Base-by-base conservation (phyloP, 495 filamentous ascomycete species). In the Penicillium egyptiacum region DNA sequence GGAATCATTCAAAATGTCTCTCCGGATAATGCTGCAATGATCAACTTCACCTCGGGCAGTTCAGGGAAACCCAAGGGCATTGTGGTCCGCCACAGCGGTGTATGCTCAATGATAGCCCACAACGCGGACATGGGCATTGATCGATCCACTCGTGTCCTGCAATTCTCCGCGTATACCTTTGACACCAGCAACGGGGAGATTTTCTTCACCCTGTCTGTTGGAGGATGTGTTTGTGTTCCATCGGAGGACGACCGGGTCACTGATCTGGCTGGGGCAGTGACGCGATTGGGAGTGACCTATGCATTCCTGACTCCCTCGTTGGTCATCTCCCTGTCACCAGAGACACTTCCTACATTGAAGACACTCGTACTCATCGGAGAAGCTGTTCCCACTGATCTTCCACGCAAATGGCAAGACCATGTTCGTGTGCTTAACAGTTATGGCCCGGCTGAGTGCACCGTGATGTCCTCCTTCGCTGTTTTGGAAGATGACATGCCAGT, bases 31-130 rank as follows among this genome's bases (percentile, higher is more conserved):
- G 37, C 37, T 6, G 37, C 37, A 16, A 40, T 40, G 37, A 17
- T 40, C 14, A 40, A 40, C 37, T 95, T 91, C 69, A 95, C 90
- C 0, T 90, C 87, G 2, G 90, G 90, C 12, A 89, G 86, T 8
- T 92, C 89, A 0, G 90, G 90, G 12, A 86, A 79, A 0, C 89
- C 90, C 0, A 95, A 95, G 61, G 90, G 90, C 8, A 91, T 87
- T 55, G 76, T 88, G 43, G 81, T 94, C 33, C 88, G 82, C 2
- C 90, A 93, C 60, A 78, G 87, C 14, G 53, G 91, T 87, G 65
- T 78, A 81, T 53, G 61, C 33, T 73, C 57, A 20, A 52, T 49
- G n/a, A 56, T 59, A 7, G 22, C 43, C 6, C 53, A 62, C 25
- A 58, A 62, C 20, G n/a, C 60, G 53, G 33, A 19, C 2, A 16